A percentile compares a stretch with the other conserved stretches of the same genome.
Evolutionary conservation across 1,284 basidiomycete species (phyloP).

Genomic region (Naganishia sp.): DNA sequence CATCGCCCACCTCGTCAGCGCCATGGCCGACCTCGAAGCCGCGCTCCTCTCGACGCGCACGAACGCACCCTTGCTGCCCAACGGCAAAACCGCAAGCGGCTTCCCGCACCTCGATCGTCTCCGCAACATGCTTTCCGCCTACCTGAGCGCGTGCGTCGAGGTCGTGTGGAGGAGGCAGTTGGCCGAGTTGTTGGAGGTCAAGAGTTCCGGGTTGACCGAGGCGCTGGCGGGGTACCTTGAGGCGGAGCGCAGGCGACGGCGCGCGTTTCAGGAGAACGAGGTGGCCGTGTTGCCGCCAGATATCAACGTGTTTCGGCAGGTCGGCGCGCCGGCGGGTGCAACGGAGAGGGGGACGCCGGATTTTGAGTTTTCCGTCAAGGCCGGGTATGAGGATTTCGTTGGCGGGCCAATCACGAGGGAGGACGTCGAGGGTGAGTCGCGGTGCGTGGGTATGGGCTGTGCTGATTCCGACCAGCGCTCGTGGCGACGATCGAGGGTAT

Average conservation of each 20-base stretch:
- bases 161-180: constrained; percentile 88
- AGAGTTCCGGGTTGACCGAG: constrained; percentile 73
- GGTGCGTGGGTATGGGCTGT: constrained; percentile 1
- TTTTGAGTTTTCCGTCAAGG: constrained; percentile 72
- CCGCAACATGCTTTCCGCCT: constrained; percentile 87
- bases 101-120: constrained; percentile 87
- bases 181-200: constrained; percentile 69
- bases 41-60: constrained; percentile 57
- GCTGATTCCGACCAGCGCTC: constrained; percentile 50
- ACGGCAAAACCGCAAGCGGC: constrained; percentile 58
- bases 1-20: constrained; percentile 67
- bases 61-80: background rate
- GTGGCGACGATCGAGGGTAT: constrained; percentile 66
- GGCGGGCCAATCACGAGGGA: constrained; percentile 61
- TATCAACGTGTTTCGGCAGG: constrained; percentile 66
- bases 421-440: constrained; percentile 68
- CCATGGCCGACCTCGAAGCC: constrained; percentile 65
- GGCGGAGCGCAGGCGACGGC: constrained; percentile 71
- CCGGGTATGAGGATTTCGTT: constrained; percentile 47
- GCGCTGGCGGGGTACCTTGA: constrained; percentile 74
- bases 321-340: constrained; percentile 25
- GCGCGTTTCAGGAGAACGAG: constrained; percentile 74
- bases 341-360: constrained; percentile 57
- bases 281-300: constrained; percentile 79
- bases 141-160: constrained; percentile 88